These are phyloP conservation scores for Vitis hybrid DNA, from an alignment of 177 flowering plant species.

Conservation along the genomic window DNA sequence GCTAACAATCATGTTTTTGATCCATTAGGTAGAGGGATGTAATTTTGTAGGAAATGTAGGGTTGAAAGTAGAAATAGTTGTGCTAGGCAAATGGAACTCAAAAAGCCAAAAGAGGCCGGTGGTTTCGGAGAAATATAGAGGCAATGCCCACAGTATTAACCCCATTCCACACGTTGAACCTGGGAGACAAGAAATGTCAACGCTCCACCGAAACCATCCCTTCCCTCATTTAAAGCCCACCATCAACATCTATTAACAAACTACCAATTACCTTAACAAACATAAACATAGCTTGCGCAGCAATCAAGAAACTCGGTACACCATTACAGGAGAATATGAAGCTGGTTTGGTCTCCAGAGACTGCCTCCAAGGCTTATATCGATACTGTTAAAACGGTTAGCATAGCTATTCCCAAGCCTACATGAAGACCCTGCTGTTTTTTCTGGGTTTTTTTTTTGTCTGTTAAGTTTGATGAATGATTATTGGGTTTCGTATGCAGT, in stretches of 20 bases:
- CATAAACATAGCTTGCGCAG: too few species aligned
- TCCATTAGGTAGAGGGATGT: too few species aligned
- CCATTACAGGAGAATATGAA: slow-evolving; percentile 43
- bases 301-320: background rate
- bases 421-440: background rate
- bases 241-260: background rate
- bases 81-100: too few species aligned
- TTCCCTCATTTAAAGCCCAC: background rate
- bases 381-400: slow-evolving; percentile 82
- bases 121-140: too few species aligned
- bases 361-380: slow-evolving; percentile 78
- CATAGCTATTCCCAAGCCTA: background rate
- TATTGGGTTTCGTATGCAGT: slow-evolving; percentile 33
- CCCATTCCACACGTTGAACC: slow-evolving; percentile 21
- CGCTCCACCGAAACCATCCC: background rate
- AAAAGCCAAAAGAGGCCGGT: too few species aligned
- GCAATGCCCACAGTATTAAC: too few species aligned
- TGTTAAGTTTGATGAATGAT: background rate
- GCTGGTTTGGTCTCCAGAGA: slow-evolving; percentile 89
- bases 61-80: too few species aligned
- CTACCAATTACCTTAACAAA: background rate
- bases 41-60: too few species aligned
- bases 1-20: too few species aligned
- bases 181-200: slow-evolving; percentile 17
- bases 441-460: background rate